These are phyloP conservation scores for Fusarium nematophilum DNA, from an alignment of 2,329 filamentous ascomycete genomes.

Conservation along the genomic window DNA sequence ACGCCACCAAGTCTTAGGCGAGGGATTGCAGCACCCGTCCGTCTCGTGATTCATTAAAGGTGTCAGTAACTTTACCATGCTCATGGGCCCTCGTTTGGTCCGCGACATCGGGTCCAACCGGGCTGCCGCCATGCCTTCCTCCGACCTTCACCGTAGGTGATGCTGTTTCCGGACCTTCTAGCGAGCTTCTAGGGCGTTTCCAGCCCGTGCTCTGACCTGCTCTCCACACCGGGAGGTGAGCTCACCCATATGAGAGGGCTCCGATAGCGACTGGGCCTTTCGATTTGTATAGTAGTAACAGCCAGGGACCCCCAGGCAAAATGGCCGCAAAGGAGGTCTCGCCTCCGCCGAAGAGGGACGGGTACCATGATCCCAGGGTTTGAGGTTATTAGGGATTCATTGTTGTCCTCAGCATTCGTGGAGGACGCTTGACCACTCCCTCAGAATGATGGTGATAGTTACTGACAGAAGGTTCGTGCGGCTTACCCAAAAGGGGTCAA, in stretches of 20 bases:
- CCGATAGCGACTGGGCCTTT: too few relatives aligned
- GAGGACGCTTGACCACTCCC: background rate
- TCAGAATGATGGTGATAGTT: background rate
- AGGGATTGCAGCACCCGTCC: slow-evolving; percentile 21
- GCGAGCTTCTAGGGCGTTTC: slow-evolving; percentile 32
- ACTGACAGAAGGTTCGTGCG: slow-evolving; percentile 17
- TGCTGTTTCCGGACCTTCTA: slow-evolving; percentile 22
- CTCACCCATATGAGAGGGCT: background rate
- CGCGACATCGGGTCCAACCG: slow-evolving; percentile 40
- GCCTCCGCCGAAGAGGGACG: background rate
- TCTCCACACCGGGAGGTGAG: slow-evolving; percentile 8
- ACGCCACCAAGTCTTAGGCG: slow-evolving; percentile 30
- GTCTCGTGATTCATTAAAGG: slow-evolving; percentile 36
- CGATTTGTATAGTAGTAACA: background rate
- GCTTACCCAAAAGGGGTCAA: slow-evolving; percentile 19
- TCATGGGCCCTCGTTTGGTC: slow-evolving; percentile 19
- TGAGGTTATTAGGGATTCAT: background rate
- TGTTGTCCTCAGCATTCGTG: background rate
- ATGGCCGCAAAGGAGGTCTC: background rate
- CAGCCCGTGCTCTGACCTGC: slow-evolving; percentile 21
- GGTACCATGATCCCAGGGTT: background rate
- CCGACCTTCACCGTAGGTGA: slow-evolving; percentile 4
- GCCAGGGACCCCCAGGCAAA: background rate
- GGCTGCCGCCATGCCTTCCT: slow-evolving; percentile 25
- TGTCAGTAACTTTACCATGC: slow-evolving; percentile 17